These are phyloP conservation scores for Neopestalotiopsis rosae DNA, from an alignment of 2,329 filamentous ascomycete genomes.

Conservation along the genomic window DNA sequence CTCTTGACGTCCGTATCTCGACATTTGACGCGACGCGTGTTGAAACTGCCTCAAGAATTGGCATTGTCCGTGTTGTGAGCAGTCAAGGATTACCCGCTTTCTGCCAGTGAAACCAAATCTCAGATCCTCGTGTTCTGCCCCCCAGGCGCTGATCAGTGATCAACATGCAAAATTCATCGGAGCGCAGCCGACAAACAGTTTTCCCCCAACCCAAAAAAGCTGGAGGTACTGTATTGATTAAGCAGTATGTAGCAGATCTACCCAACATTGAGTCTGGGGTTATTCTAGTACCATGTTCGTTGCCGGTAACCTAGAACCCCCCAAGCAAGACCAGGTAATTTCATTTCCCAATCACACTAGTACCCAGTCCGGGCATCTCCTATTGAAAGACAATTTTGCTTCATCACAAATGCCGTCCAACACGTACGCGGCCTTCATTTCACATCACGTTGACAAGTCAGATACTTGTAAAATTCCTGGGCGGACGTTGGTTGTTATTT, in stretches of 20 bases:
- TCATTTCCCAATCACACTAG: neutral
- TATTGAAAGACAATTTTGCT: too few species aligned
- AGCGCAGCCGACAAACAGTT: neutral
- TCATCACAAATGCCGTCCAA: too few species aligned
- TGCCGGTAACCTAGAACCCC: too few species aligned
- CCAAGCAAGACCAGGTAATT: neutral
- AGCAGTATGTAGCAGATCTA: neutral
- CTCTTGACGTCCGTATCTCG: too few species aligned
- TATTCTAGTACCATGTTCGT: neutral
- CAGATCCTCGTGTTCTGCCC: neutral
- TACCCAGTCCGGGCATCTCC: neutral
- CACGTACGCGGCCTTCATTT: too few species aligned
- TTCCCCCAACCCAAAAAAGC: neutral
- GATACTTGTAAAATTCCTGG: too few species aligned
- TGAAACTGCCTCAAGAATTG: too few species aligned
- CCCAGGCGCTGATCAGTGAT: neutral
- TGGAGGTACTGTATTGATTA: neutral
- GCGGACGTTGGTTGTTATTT: too few species aligned
- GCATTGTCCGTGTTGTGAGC: neutral
- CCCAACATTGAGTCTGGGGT: neutral
- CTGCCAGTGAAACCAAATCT: too few species aligned
- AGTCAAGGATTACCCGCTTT: too few species aligned
- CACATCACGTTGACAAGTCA: too few species aligned
- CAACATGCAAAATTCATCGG: neutral
- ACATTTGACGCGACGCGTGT: too few species aligned